A percentile compares a stretch with the other conserved stretches of the same genome.
These are phyloP conservation scores for Calonectria pteridis DNA, from an alignment of 2,329 filamentous ascomycete genomes.

Conservation along the genomic window DNA sequence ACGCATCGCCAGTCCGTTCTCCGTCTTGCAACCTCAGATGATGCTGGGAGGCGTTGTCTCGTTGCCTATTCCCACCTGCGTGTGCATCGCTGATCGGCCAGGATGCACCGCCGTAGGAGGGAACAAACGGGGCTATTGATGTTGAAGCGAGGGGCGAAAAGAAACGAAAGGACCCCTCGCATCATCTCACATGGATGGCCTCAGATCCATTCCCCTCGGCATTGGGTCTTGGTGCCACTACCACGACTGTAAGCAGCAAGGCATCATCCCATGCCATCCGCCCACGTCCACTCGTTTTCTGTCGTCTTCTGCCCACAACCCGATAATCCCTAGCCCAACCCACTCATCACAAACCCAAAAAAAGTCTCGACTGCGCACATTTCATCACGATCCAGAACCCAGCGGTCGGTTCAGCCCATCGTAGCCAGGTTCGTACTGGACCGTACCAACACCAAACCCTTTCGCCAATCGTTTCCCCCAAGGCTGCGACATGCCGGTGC, in stretches of 20 bases:
- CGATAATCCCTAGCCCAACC: constrained; percentile 23
- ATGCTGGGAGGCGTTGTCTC: background rate
- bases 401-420: constrained; percentile 1
- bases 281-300: constrained; percentile 1
- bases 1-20: constrained; percentile 6
- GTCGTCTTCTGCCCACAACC: constrained; percentile 16
- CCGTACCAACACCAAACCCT: background rate
- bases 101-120: constrained; percentile 7
- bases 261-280: constrained; percentile 18
- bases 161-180: constrained; percentile 20
- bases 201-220: constrained; percentile 23
- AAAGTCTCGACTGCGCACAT: constrained; percentile 25
- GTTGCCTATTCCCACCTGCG: constrained; percentile 1
- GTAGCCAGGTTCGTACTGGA: background rate
- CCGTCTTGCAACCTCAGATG: background rate
- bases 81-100: constrained; percentile 13
- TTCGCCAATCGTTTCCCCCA: background rate
- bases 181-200: constrained; percentile 27
- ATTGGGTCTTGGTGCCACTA: constrained; percentile 18
- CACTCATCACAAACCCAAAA: constrained; percentile 17
- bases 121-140: constrained; percentile 18
- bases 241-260: constrained; percentile 11
- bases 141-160: constrained; percentile 23
- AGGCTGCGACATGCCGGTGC: background rate
- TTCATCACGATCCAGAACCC: constrained; percentile 21